phyloP scores from a whole-genome alignment of 129 eudicot species.

The Smallanthus sonchifolius region DNA sequence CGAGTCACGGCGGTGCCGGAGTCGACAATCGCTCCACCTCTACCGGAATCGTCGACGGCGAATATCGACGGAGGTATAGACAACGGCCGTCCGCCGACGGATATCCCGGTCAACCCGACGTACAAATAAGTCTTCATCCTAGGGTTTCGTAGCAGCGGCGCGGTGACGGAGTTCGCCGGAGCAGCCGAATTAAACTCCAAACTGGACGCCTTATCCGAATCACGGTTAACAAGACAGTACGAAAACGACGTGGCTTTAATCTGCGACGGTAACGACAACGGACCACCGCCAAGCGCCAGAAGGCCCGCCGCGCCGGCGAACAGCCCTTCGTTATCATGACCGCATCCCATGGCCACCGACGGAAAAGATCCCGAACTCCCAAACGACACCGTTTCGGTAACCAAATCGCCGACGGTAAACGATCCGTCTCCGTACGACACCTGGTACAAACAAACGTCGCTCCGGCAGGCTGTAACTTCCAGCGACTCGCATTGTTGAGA shows the following conservation, averaged over 20 bases:
- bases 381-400: slow-evolving; percentile 63
- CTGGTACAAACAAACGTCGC: slow-evolving; percentile 45
- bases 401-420: slow-evolving; percentile 58
- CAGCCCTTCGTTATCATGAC: slow-evolving; percentile 71
- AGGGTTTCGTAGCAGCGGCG: slow-evolving; percentile 49
- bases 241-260: slow-evolving; percentile 68
- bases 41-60: slow-evolving; percentile 41
- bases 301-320: slow-evolving; percentile 52
- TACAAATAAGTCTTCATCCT: slow-evolving; percentile 39
- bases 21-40: slow-evolving; percentile 75
- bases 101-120: slow-evolving; percentile 61
- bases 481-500: slow-evolving; percentile 43
- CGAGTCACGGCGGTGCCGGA: slow-evolving; percentile 94
- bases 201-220: slow-evolving; percentile 50
- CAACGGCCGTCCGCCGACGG: slow-evolving; percentile 55
- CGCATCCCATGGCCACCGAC: slow-evolving; percentile 66
- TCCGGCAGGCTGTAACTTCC: slow-evolving; percentile 42
- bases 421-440: slow-evolving; percentile 84
- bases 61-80: slow-evolving; percentile 40
- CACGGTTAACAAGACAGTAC: slow-evolving; percentile 72
- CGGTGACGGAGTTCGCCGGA: slow-evolving; percentile 48
- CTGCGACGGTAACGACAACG: slow-evolving; percentile 60
- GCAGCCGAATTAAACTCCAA: slow-evolving; percentile 56
- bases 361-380: slow-evolving; percentile 41
- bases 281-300: slow-evolving; percentile 58